phyloP scores from a whole-genome alignment of 2,329 filamentous ascomycete species.

The Aspergillus aculeatus region DNA sequence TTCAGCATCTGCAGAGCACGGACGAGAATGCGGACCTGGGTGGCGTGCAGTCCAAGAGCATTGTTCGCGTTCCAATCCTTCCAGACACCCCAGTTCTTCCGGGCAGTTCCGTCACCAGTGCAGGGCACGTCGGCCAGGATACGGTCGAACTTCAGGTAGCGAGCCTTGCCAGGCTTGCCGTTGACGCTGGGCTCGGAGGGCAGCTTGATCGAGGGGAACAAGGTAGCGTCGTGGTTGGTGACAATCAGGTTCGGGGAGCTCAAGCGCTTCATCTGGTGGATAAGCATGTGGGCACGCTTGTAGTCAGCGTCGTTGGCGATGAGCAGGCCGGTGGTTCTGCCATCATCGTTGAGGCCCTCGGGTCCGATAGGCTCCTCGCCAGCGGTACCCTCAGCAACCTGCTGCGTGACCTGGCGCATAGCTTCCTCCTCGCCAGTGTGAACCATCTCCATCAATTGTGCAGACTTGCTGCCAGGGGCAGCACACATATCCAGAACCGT shows the following conservation, averaged over 20 bases:
- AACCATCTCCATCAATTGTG: constrained; percentile 91
- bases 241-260: constrained; percentile 96
- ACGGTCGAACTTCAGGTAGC: constrained; percentile 93
- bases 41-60: constrained; percentile 80
- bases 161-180: constrained; percentile 54
- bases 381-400: constrained; percentile 62
- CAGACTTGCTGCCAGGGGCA: constrained; percentile 94
- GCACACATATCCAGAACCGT: constrained; percentile 94
- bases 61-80: constrained; percentile 89
- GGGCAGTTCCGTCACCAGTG: constrained; percentile 87
- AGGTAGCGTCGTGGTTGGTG: constrained; percentile 94
- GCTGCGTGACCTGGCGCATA: constrained; percentile 68
- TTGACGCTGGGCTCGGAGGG: constrained; percentile 56
- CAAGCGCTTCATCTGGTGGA: constrained; percentile 95
- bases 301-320: constrained; percentile 97
- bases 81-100: constrained; percentile 94
- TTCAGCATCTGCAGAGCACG: constrained; percentile 94
- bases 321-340: constrained; percentile 83
- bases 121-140: constrained; percentile 96
- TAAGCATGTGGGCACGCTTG: constrained; percentile 93
- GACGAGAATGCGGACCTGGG: constrained; percentile 85
- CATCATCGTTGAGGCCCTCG: constrained; percentile 68
- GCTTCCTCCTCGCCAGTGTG: constrained; percentile 89
- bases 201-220: constrained; percentile 91
- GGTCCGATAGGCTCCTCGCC: constrained; percentile 44